Evolutionary conservation across 768 basidiomycete genomes (phyloP), one percentile per base, ranked within the genome.

Genomic region (Paxillus involutus): DNA sequence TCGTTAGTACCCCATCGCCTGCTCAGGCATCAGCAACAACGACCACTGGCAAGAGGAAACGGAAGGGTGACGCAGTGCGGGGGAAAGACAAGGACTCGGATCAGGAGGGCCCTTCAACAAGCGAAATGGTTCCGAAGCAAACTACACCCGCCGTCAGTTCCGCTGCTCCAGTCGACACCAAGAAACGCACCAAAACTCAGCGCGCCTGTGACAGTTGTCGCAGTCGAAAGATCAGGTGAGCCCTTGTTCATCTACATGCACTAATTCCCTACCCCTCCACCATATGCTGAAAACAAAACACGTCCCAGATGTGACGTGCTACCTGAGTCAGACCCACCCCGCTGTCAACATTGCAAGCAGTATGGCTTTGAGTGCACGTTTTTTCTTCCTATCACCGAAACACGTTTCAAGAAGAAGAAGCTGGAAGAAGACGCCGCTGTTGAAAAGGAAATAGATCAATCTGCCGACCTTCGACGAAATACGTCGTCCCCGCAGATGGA

Each of bases 351-450:
- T 70, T 98, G 96, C 80, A 91, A 92, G 65, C 91, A 94, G 67
- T 93, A 94, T 63, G 81, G 83, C 42, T 91, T 94, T 61, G 93
- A 96, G 59, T 97, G 96, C 70, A 97, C 95, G 6, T 97, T 95
- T 74, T 96, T 97, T 78, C 84, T 98, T 12, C 97, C 97, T 39
- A 99, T 99, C 62, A 93, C 96, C 10, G 97, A 98, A 71, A 99
- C 97, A 0, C 87, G 97, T 17, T 99, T 98, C 81, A 98, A 98
- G 76, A 97, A 97, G 78, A 94, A 94, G 75, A 88, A 89, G 60
- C 53, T 85, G 42, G 89, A 94, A 63, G 86, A 91, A 62, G 89
- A 89, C 48, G 72, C 75, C 2, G 72, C 74, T 0, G 70, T 59
- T 10, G 67, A 73, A 45, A 68, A 70, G 59, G 77, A 77, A 37